These are phyloP conservation scores for Xylariomycetidae sp. DNA, from an alignment of 2,329 filamentous ascomycete species.

Conservation along the genomic window DNA sequence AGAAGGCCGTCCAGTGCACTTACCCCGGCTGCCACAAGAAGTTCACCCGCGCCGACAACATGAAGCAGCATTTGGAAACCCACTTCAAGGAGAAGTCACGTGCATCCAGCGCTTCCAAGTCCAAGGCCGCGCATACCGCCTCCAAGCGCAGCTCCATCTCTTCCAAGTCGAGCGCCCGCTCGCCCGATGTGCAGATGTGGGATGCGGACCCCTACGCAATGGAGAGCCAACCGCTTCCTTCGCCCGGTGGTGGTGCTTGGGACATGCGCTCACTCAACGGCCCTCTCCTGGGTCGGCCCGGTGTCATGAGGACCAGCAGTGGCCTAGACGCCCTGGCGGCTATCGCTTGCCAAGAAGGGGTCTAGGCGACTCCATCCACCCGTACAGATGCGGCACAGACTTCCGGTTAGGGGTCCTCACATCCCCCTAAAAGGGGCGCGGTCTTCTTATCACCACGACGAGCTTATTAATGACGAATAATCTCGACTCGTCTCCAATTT, in stretches of 20 bases:
- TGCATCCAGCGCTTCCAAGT: constrained; percentile 31
- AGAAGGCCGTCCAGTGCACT: constrained; percentile 66
- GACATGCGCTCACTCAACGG: constrained; percentile 39
- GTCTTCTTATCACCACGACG: no score
- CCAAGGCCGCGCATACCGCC: constrained; percentile 22
- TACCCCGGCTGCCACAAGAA: constrained; percentile 69
- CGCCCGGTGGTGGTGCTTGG: constrained; percentile 35
- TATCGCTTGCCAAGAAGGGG: constrained; percentile 44
- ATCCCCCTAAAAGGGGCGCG: no score
- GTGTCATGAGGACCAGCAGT: constrained; percentile 37
- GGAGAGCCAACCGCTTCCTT: constrained; percentile 27
- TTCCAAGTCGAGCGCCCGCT: constrained; percentile 26
- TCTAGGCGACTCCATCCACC: constrained; percentile 5
- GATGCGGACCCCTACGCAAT: constrained; percentile 35
- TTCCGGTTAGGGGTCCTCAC: no score
- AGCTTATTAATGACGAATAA: not conserved
- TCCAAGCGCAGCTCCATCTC: constrained; percentile 25
- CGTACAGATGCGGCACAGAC: not conserved
- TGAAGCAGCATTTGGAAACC: constrained; percentile 78
- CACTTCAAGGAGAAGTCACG: constrained; percentile 61
- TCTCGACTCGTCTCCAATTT: no score
- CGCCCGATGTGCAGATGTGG: constrained; percentile 31
- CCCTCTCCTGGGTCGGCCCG: constrained; percentile 40
- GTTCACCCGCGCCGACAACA: constrained; percentile 78
- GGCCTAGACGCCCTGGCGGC: constrained; percentile 51